Conservation (phyloP, 2,329 filamentous ascomycete species). For the Didymella lethalis region DNA sequence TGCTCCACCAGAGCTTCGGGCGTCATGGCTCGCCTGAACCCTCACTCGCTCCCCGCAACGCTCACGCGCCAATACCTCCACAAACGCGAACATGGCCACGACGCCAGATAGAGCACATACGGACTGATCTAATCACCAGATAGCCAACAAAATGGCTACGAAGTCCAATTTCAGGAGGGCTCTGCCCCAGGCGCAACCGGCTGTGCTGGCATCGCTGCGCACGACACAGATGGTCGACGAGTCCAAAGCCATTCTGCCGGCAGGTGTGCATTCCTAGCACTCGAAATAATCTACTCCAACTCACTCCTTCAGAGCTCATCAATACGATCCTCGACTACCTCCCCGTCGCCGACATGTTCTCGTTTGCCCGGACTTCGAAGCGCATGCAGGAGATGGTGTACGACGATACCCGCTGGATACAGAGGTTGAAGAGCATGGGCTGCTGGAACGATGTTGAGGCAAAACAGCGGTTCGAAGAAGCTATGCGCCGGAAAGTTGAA, state of each 20-base stretch:
- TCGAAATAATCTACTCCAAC: background rate
- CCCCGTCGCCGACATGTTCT: constrained; percentile 82
- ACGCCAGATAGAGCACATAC: constrained; percentile 3
- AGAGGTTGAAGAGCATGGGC: constrained; percentile 82
- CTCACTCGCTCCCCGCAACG: constrained; percentile 15
- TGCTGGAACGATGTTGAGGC: constrained; percentile 93
- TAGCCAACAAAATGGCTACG: constrained; percentile 35
- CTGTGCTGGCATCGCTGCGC: constrained; percentile 78
- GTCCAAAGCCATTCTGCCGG: constrained; percentile 79
- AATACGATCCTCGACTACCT: constrained; percentile 89
- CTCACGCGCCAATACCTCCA: constrained; percentile 1
- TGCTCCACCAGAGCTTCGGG: constrained; percentile 22
- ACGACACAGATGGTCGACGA: constrained; percentile 82
- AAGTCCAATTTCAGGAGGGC: constrained; percentile 62
- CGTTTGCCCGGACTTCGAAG: constrained; percentile 82
- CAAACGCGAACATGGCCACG: constrained; percentile 17
- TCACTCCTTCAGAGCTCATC: constrained; percentile 73
- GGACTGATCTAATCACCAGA: constrained; percentile 3
- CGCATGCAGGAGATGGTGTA: constrained; percentile 98
- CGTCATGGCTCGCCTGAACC: constrained; percentile 25
- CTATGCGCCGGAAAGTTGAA: constrained; percentile 65
- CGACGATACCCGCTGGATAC: constrained; percentile 95
- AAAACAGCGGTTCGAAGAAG: constrained; percentile 78
- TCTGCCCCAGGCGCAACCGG: constrained; percentile 34
- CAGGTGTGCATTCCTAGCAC: constrained; percentile 63